Conservation (phyloP, 495 filamentous ascomycete genomes). For the Talaromyces ruber region DNA sequence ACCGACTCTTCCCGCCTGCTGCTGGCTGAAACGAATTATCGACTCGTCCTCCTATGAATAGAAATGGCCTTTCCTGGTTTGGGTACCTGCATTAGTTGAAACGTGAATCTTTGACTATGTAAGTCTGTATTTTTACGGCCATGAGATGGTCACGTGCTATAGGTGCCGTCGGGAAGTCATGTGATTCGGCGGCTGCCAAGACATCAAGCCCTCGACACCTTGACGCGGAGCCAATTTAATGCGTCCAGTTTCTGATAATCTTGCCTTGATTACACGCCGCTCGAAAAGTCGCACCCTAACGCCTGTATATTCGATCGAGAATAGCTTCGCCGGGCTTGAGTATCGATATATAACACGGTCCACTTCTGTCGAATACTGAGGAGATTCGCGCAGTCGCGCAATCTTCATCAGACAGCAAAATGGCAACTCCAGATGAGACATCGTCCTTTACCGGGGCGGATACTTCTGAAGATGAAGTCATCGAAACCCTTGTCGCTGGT, state of each 20-base stretch:
- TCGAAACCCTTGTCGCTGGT: constrained; percentile 71
- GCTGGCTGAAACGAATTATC: background rate
- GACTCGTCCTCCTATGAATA: background rate
- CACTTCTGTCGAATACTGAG: background rate
- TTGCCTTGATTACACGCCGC: background rate
- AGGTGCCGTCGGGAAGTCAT: background rate
- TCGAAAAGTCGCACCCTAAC: background rate
- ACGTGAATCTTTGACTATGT: background rate
- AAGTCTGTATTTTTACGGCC: background rate
- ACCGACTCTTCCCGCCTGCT: background rate
- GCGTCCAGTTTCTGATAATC: background rate
- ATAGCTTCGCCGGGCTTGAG: background rate
- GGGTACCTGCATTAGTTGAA: background rate
- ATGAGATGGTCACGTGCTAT: background rate
- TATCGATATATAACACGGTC: background rate
- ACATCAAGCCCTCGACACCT: background rate
- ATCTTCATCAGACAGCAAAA: constrained; percentile 1
- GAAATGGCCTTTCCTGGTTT: background rate
- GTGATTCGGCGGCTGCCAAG: background rate
- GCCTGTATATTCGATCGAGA: background rate
- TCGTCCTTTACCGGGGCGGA: constrained; percentile 18
- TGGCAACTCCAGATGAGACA: constrained; percentile 18
- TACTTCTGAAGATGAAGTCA: constrained; percentile 26
- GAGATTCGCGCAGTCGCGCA: background rate
- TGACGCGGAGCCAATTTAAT: background rate